Percentiles rank a stretch among this genome's conserved stretches.
Conservation (phyloP, 139 green algal species). For the Asterochloris sp. region DNA sequence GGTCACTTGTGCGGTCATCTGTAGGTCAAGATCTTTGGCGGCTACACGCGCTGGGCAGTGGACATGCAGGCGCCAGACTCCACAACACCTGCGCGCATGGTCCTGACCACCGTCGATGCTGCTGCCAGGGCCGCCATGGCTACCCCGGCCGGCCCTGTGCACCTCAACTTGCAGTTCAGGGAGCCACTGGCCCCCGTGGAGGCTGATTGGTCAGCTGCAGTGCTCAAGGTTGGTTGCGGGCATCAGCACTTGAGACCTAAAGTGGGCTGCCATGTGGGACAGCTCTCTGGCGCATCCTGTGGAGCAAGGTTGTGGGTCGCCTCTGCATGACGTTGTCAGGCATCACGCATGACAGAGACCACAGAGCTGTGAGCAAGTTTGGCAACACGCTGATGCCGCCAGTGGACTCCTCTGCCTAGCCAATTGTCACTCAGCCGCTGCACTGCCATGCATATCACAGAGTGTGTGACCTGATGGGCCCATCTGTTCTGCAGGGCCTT, state of each 20-base stretch:
- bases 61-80: constrained; percentile 71
- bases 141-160: constrained; percentile 73
- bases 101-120: constrained; percentile 67
- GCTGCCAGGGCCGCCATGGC: constrained; percentile 42
- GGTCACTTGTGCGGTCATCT: background rate
- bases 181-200: constrained; percentile 82
- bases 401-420: too few relatives aligned
- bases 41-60: constrained; percentile 72
- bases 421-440: too few relatives aligned
- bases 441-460: too few relatives aligned
- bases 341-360: too few relatives aligned
- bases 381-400: too few relatives aligned
- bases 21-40: constrained; percentile 93
- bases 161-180: constrained; percentile 93
- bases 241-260: too few relatives aligned
- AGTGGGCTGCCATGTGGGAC: background rate
- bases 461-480: background rate
- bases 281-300: background rate
- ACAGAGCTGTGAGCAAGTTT: too few relatives aligned
- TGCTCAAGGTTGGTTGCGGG: background rate
- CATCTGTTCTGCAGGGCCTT: constrained; percentile 49
- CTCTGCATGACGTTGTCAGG: too few relatives aligned
- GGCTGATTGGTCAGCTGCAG: background rate
- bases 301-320: background rate
- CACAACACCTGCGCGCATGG: constrained; percentile 45